Evolutionary conservation across 148 eudicot species (phyloP).

Genomic region (Silene conica): DNA sequence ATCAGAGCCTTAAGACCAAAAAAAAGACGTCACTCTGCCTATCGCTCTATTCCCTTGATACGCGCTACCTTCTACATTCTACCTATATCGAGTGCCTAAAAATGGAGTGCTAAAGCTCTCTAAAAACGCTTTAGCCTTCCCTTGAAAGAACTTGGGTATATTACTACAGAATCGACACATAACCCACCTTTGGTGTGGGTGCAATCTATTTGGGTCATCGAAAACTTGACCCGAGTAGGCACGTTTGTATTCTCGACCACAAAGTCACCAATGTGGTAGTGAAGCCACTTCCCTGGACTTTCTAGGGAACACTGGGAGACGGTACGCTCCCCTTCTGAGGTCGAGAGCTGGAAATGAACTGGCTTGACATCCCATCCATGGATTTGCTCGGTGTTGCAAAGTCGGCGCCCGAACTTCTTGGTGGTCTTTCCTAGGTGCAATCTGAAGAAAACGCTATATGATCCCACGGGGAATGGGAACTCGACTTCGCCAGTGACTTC

Average conservation of each 20-base stretch:
- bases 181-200: constrained; percentile 84
- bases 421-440: constrained; percentile 50
- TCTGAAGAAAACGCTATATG: constrained; percentile 66
- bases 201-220: constrained; percentile 85
- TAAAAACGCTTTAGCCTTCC: constrained; percentile 61
- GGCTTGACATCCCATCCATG: constrained; percentile 78
- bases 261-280: constrained; percentile 67
- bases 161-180: constrained; percentile 60
- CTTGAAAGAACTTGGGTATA: constrained; percentile 50
- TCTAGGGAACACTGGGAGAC: constrained; percentile 51
- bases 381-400: constrained; percentile 49
- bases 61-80: constrained; percentile 3
- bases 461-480: constrained; percentile 68
- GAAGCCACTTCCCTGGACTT: constrained; percentile 55
- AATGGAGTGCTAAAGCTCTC: constrained; percentile 22
- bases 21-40: constrained; percentile 29
- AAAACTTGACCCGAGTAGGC: constrained; percentile 44
- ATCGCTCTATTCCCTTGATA: constrained; percentile 4
- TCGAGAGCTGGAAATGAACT: constrained; percentile 57
- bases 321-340: constrained; percentile 49
- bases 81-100: constrained; percentile 16
- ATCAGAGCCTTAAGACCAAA: constrained; percentile 23
- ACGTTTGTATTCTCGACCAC: constrained; percentile 32
- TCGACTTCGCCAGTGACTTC: constrained; percentile 70
- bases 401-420: constrained; percentile 49